Base-by-base conservation (phyloP, 306 rosid genomes). In the Luffa acutangula region DNA sequence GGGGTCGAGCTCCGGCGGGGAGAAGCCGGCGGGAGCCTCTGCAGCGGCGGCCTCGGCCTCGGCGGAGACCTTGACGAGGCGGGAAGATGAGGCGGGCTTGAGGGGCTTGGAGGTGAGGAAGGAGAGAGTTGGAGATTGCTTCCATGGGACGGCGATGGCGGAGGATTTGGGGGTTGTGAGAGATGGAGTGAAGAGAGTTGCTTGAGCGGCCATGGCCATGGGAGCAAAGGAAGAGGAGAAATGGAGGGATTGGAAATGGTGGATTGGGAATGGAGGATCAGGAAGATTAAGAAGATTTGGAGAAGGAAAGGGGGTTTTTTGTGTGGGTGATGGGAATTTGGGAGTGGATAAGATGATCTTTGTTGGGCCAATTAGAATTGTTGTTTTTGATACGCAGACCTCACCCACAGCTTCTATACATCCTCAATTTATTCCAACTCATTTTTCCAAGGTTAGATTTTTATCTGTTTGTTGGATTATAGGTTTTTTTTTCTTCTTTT, bases 1-100 rank as follows among this genome's bases (percentile, higher is more conserved):
- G n/a, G 99, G 99, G 89, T 96, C 99, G 5, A 96, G 62, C 17
- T 88, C 81, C 0, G 99, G 98, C 36, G 99, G 99, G 67, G 94
- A 89, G 92, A 96, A 96, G 0, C 99, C 99, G 2, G 87, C 96
- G 0, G 99, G 99, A 33, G 97, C 97, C 53, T 82, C 91, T 15
- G 64, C 80, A 3, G 42, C 15, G 6, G 13, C 9, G 4, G 72
- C 90, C 0, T 87, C 75, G 0, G 90, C 88, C 7, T 87, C 75
- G 0, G 91, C 89, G 1, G 88, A 72, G 33, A 84, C 87, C 31
- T 83, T 87, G 53, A 88, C 14, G 37, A 82, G 39, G 77, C 83
- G 83, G 48, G 81, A 43, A 41, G 86, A 71, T 0, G 45, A 8
- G 56, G 87, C n/a, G 73, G 87, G 66, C 48, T 82, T 87, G 74